Evolutionary conservation across 164 flowering plant species (phyloP), one percentile per base, ranked within the genome.

Genomic region (Warburgia ugandensis): DNA sequence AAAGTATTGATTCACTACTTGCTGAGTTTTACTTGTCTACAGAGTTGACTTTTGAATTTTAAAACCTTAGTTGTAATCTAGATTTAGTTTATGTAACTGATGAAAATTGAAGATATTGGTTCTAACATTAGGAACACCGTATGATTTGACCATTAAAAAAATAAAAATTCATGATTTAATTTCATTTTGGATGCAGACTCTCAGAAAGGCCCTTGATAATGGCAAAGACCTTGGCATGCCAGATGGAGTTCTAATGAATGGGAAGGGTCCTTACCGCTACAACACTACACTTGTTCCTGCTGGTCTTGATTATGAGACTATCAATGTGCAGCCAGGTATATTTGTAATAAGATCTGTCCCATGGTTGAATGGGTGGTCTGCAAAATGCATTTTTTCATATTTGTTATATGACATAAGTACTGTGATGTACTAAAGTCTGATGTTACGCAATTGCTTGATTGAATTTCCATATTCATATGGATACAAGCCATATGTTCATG

Each of bases 221-320:
- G 96, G 97, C 5, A 76, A 76, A 70, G 83, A 69, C 52, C 86
- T 89, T 35, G 99, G 97, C 35, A 86, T 79, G 80, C 99, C 99
- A 0, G 86, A 94, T 71, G 99, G 99, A 30, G 97, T 94, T 65
- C 77, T 94, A 23, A 84, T 89, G 29, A 94, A 94, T 65, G 99
- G 96, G 33, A 86, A 83, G 75, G 97, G 97, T 10, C 99, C 99
- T 48, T 94, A 75, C 54, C 72, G 74, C 49, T 94, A 94, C 66
- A 86, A 94, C 56, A 60, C 52, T 27, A 86, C 96, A 0, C 82
- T 89, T 55, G 97, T 94, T 28, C 86, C 95, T 1, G 86, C 66
- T 54, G 94, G 92, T 62, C 79, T 89, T 51, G 94, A 77, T n/a
- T 68, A 72, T 67, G 92, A 77, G 64, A 75, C 80, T 21, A 63